These are phyloP conservation scores for Aspergillus hortae DNA, from an alignment of 2,329 filamentous ascomycete species.

Conservation along the genomic window DNA sequence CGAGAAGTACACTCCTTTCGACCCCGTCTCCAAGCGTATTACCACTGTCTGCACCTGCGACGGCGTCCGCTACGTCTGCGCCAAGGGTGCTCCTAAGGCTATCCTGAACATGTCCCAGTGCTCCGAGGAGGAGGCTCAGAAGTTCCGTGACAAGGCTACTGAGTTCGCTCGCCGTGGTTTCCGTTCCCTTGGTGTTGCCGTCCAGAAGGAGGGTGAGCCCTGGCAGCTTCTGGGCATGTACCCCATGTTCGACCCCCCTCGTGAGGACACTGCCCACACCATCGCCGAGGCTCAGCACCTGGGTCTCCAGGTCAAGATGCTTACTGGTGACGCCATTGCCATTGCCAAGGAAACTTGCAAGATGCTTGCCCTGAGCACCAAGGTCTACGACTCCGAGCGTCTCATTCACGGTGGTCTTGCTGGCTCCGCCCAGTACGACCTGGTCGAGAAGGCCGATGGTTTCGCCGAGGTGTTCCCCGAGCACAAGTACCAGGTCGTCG, in stretches of 20 bases:
- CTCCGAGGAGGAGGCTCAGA: slow-evolving; percentile 59
- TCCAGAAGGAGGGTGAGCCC: slow-evolving; percentile 71
- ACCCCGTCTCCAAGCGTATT: slow-evolving; percentile 77
- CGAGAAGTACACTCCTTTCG: slow-evolving; percentile 68
- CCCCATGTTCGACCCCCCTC: slow-evolving; percentile 76
- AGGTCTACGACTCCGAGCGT: slow-evolving; percentile 77
- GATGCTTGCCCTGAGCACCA: slow-evolving; percentile 74
- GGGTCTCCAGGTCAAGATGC: slow-evolving; percentile 75
- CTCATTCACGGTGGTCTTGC: slow-evolving; percentile 72
- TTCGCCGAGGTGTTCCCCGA: slow-evolving; percentile 73
- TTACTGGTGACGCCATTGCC: slow-evolving; percentile 75
- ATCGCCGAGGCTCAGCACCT: slow-evolving; percentile 73
- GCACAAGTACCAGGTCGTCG: slow-evolving; percentile 73
- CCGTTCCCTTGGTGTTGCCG: slow-evolving; percentile 74
- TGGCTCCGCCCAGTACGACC: slow-evolving; percentile 69
- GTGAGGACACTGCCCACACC: slow-evolving; percentile 74
- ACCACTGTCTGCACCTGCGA: slow-evolving; percentile 67
- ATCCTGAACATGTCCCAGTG: slow-evolving; percentile 68
- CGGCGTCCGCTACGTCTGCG: slow-evolving; percentile 67
- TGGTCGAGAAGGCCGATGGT: slow-evolving; percentile 70
- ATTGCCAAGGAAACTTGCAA: slow-evolving; percentile 81
- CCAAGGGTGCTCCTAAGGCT: slow-evolving; percentile 75
- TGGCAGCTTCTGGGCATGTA: slow-evolving; percentile 74
- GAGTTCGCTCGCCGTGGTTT: slow-evolving; percentile 78
- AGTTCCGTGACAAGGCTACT: slow-evolving; percentile 69